These are phyloP conservation scores for Ceratobasidium sp. DNA, from an alignment of 1,284 basidiomycete genomes.

Conservation along the genomic window DNA sequence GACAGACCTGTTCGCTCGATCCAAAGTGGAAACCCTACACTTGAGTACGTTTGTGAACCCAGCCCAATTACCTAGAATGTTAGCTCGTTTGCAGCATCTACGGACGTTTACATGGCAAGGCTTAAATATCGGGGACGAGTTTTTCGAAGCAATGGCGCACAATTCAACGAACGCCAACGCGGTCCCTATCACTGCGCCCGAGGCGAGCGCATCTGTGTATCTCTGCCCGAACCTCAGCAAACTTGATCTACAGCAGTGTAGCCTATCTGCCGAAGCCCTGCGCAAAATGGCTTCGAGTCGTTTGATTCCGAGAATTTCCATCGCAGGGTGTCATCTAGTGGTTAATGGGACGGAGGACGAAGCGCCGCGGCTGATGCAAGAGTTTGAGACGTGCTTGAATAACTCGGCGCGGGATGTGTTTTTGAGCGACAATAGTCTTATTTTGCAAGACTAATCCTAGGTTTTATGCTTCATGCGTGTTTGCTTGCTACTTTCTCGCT, in stretches of 20 bases:
- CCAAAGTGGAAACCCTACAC: conserved; percentile 32
- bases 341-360: conserved; percentile 18
- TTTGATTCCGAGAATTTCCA: conserved; percentile 17
- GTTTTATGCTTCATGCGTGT: too few species aligned
- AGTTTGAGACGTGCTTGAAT: conserved; percentile 32
- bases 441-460: conserved; percentile 24
- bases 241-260: conserved; percentile 34
- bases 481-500: conserved; percentile 4
- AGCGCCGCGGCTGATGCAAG: conserved; percentile 12
- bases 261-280: conserved; percentile 12
- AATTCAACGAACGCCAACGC: not conserved
- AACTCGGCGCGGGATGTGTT: conserved; percentile 27
- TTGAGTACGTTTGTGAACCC: conserved; percentile 39
- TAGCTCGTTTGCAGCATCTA: conserved; percentile 16
- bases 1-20: conserved; percentile 35
- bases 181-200: not conserved
- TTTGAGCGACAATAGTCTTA: conserved; percentile 28
- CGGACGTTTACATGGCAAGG: conserved; percentile 36
- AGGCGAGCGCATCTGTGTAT: not conserved
- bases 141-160: conserved; percentile 24
- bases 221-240: conserved; percentile 18
- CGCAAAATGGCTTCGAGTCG: conserved; percentile 19
- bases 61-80: conserved; percentile 34
- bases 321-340: conserved; percentile 22
- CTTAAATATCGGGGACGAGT: conserved; percentile 42